Conservation (phyloP, 768 basidiomycete genomes). For the Lactarius hatsudake region DNA sequence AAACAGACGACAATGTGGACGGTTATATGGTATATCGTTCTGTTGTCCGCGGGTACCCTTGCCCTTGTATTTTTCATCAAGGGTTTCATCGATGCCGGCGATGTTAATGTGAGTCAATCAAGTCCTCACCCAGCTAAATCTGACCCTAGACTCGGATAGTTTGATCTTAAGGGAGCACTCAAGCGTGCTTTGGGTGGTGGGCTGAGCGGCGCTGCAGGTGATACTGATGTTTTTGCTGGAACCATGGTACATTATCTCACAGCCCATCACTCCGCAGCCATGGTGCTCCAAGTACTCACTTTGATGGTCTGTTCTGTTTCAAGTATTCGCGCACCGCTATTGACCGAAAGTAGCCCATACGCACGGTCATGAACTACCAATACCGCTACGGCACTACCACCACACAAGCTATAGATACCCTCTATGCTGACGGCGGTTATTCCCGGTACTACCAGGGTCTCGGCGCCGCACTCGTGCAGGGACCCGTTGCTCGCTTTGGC, state of each 20-base stretch:
- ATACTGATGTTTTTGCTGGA: conserved; percentile 11
- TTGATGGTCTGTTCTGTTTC: conserved; percentile 55
- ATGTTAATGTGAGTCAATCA: conserved; percentile 54
- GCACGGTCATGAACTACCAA: conserved; percentile 98
- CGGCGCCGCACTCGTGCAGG: conserved; percentile 80
- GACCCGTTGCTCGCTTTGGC: conserved; percentile 81
- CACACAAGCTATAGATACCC: conserved; percentile 58
- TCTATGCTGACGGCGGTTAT: conserved; percentile 78
- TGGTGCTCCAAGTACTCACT: conserved; percentile 90
- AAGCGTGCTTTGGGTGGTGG: conserved; percentile 88
- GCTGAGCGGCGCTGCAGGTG: conserved; percentile 82
- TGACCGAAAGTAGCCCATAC: conserved; percentile 55
- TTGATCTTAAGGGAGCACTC: conserved; percentile 75
- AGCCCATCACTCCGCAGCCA: conserved; percentile 48
- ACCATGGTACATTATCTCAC: background rate
- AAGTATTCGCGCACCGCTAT: conserved; percentile 19
- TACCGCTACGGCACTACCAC: conserved; percentile 84
- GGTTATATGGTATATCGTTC: conserved; percentile 35
- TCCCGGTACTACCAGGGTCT: conserved; percentile 88
- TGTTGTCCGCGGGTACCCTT: conserved; percentile 39
- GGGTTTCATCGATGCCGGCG: conserved; percentile 65
- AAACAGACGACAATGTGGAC: conserved; percentile 32
- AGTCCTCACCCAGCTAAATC: background rate
- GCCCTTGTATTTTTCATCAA: conserved; percentile 58
- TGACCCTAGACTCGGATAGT: conserved; percentile 44